Evolutionary conservation across 2,329 filamentous ascomycete species (phyloP), one percentile per base, ranked within the genome.

Genomic region (Talaromyces islandicus): DNA sequence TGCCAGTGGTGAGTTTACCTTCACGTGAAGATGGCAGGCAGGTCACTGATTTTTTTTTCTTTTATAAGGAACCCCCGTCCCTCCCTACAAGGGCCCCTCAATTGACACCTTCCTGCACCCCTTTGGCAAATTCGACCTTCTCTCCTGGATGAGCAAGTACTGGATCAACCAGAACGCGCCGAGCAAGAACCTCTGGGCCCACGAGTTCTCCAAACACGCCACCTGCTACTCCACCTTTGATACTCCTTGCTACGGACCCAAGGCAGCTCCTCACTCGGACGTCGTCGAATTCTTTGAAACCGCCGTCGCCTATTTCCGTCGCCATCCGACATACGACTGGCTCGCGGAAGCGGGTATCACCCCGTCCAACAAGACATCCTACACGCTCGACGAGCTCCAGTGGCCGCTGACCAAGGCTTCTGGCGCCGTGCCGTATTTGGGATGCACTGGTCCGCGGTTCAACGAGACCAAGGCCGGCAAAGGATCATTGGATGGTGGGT

Each of bases 221-320:
- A 88, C 86, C 14, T 89, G 86, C 78, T 88, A 77, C 77, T 84
- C 81, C 53, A 87, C 82, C 62, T 88, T 89, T 68, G 84, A 88
- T 67, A 73, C 78, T 6, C 80, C 83, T 30, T 89, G 87, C 80
- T 89, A 87, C 71, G 84, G 84, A 0, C 83, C 85, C 5, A 68
- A 78, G 63, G 85, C 86, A 69, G 69, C 70, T 54, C 56, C 82
- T 64, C 81, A 87, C 71, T 75, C 81, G 62, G 86, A 88, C 25
- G 80, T 88, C 1, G 76, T 85, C 35, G 83, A 88, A 63, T 89
- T 83, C 75, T 87, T 86, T 75, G 78, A 83, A 69, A 87, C 85
- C 0, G 75, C 81, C 12, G 79, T 87, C 58, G 69, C 75, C 43
- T 88, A 83, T 72, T 85, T 84, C 76, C 76, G 77, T 66, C 73